These are phyloP conservation scores for Rhodamnia argentea DNA, from an alignment of 345 rosid species.

Conservation along the genomic window DNA sequence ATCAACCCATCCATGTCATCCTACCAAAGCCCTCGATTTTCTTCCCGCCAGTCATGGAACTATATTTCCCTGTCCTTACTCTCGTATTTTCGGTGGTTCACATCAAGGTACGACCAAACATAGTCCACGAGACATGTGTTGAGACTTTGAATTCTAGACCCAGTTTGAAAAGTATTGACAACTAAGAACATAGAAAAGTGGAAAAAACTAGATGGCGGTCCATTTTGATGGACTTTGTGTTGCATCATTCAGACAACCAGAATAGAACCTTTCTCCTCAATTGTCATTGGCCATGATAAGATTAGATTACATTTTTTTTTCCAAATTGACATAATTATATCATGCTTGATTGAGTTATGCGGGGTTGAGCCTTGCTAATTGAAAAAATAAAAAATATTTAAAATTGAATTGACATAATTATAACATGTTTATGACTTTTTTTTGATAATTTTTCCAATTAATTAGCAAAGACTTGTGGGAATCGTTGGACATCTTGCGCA, in stretches of 20 bases:
- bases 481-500: not conserved
- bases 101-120: not conserved
- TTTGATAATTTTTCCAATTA: not conserved
- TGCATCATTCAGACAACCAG: not conserved
- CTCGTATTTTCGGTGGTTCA: conserved; percentile 2
- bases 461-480: not conserved
- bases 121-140: not conserved
- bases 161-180: not conserved
- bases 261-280: not conserved
- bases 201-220: not conserved
- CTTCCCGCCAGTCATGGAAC: conserved; percentile 9
- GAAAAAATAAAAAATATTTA: not conserved
- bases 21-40: conserved; percentile 55
- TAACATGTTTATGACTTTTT: too few species aligned
- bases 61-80: conserved; percentile 12
- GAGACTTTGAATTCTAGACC: not conserved
- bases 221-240: not conserved
- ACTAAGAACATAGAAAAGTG: not conserved
- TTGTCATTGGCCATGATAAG: not conserved
- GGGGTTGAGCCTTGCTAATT: not conserved
- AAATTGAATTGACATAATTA: too few species aligned
- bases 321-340: not conserved
- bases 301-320: not conserved
- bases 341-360: not conserved
- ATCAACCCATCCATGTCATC: conserved; percentile 30